Evolutionary conservation across 2,329 filamentous ascomycete genomes (phyloP).

Genomic region (Colletotrichum sp.): DNA sequence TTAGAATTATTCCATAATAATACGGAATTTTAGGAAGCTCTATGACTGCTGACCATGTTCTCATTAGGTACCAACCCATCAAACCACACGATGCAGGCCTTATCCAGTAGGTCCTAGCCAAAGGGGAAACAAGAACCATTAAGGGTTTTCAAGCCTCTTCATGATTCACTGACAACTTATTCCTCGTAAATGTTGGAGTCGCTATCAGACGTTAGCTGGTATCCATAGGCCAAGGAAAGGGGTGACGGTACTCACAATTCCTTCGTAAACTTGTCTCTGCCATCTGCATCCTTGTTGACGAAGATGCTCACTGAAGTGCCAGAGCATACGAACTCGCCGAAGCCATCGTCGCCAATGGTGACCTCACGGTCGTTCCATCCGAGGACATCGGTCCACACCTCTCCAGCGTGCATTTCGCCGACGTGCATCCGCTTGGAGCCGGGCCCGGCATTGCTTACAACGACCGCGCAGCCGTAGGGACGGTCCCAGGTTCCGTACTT

Average conservation of each 20-base stretch:
- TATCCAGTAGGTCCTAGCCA: not conserved
- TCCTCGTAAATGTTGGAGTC: slow-evolving; percentile 32
- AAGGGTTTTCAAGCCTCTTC: not conserved
- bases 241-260: slow-evolving; percentile 40
- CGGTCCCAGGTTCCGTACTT: slow-evolving; percentile 51
- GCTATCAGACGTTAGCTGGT: slow-evolving; percentile 22
- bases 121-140: not conserved
- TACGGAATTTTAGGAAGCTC: not conserved
- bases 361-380: slow-evolving; percentile 61
- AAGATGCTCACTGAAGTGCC: slow-evolving; percentile 63
- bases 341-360: slow-evolving; percentile 64
- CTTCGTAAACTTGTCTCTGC: slow-evolving; percentile 46
- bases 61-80: not conserved
- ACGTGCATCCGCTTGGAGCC: slow-evolving; percentile 67
- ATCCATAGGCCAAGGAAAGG: fast-evolving
- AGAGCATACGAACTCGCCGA: slow-evolving; percentile 61
- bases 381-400: slow-evolving; percentile 69
- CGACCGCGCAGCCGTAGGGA: slow-evolving; percentile 57
- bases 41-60: not conserved
- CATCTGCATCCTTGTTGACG: slow-evolving; percentile 59
- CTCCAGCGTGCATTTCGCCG: slow-evolving; percentile 61
- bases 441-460: slow-evolving; percentile 59
- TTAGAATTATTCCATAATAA: not conserved
- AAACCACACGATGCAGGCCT: not conserved
- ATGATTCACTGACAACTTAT: not conserved